Conservation (phyloP, 495 filamentous ascomycete species). For the Neurospora cerealis region DNA sequence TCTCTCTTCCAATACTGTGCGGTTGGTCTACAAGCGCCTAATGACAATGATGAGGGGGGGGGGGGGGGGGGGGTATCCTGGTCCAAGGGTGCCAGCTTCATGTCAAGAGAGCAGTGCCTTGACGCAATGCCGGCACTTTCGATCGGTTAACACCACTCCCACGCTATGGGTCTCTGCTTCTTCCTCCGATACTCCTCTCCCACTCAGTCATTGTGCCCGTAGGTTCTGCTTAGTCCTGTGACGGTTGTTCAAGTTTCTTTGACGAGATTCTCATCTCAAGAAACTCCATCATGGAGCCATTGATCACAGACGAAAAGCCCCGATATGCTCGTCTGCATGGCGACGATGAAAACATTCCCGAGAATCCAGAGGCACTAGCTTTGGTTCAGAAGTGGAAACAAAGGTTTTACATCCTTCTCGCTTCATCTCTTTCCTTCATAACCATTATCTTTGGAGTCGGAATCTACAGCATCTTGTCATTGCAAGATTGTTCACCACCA, state of each 20-base stretch:
- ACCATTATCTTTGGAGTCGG: not conserved
- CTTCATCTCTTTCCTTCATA: not conserved
- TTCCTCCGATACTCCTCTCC: not conserved
- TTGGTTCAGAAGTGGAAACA: not conserved
- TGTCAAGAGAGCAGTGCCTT: not conserved
- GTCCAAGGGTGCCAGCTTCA: not conserved
- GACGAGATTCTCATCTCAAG: not conserved
- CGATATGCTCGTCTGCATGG: not conserved
- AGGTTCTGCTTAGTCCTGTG: not conserved
- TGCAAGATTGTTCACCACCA: not conserved
- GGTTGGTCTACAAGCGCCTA: not conserved
- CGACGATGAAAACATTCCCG: not conserved
- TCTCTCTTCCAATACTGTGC: not conserved
- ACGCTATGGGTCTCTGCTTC: not conserved
- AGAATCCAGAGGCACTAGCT: not conserved
- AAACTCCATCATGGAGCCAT: not conserved
- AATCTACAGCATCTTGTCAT: not conserved
- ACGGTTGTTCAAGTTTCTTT: not conserved
- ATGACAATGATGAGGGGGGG: not conserved
- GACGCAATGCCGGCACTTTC: not conserved
- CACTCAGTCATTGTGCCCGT: not conserved
- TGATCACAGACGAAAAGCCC: not conserved
- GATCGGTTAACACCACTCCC: not conserved
- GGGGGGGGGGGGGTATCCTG: too few relatives aligned
- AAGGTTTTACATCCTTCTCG: slow-evolving; percentile 2